Conservation (phyloP, 2,329 filamentous ascomycete genomes). For the Nigrospora oryzae region DNA sequence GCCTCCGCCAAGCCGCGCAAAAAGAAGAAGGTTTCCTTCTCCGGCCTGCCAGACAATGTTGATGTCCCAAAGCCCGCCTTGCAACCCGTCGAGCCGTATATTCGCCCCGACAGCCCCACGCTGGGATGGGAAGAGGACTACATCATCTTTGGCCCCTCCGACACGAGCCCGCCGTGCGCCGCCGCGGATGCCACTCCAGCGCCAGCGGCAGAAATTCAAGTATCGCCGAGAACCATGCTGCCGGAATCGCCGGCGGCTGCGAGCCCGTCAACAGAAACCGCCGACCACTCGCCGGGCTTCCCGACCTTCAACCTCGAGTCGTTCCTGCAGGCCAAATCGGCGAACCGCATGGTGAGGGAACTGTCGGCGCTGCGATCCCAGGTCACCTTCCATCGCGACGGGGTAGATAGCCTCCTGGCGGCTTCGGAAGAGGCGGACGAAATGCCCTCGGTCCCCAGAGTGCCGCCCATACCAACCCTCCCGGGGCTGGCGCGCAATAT, state of each 20-base stretch:
- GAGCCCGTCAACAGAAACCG: conserved; percentile 4
- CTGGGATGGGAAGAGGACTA: conserved; percentile 42
- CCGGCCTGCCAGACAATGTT: conserved; percentile 19
- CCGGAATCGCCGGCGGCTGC: neutral
- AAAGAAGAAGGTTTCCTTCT: conserved; percentile 37
- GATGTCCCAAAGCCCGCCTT: conserved; percentile 16
- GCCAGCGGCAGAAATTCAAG: conserved; percentile 3
- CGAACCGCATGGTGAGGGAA: conserved; percentile 40
- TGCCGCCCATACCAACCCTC: conserved; percentile 4
- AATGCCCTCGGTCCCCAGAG: conserved; percentile 5
- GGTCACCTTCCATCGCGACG: conserved; percentile 36
- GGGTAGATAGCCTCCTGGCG: conserved; percentile 32
- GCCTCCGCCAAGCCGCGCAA: conserved; percentile 9
- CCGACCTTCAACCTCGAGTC: conserved; percentile 18
- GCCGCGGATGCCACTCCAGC: conserved; percentile 2
- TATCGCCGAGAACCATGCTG: neutral
- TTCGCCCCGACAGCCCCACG: conserved; percentile 52
- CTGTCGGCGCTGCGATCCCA: conserved; percentile 39
- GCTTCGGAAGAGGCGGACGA: conserved; percentile 11
- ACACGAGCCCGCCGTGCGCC: neutral
- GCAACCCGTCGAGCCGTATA: conserved; percentile 31
- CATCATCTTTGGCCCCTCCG: conserved; percentile 6
- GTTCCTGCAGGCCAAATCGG: conserved; percentile 31
- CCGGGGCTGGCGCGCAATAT: conserved; percentile 2
- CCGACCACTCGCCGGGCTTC: conserved; percentile 7